These are phyloP conservation scores for Sugiyamaella sp. DNA, from an alignment of 1,139 yeast genomes.

Conservation along the genomic window DNA sequence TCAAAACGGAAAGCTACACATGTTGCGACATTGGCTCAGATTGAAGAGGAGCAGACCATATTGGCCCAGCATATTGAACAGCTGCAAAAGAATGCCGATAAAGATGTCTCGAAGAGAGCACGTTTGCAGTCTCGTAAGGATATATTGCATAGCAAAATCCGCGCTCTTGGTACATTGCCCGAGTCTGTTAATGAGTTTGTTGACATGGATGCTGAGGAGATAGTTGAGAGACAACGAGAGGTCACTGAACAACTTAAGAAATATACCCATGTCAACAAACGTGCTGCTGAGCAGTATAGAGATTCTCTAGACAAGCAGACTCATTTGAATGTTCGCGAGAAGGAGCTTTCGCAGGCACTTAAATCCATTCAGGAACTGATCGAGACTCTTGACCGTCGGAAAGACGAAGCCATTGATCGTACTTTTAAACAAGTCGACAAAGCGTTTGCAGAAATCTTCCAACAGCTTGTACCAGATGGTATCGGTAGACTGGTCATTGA, in stretches of 20 bases:
- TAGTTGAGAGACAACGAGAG: constrained; percentile 58
- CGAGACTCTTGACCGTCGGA: constrained; percentile 70
- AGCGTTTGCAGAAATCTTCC: constrained; percentile 75
- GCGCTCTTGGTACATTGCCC: constrained; percentile 85
- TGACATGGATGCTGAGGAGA: constrained; percentile 51
- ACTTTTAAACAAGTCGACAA: constrained; percentile 78
- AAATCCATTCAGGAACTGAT: constrained; percentile 75
- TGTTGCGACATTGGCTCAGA: constrained; percentile 45
- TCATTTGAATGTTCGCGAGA: constrained; percentile 54
- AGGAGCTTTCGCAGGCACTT: constrained; percentile 71
- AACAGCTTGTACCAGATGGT: constrained; percentile 81
- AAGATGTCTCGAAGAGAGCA: constrained; percentile 64
- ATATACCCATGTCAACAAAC: constrained; percentile 81
- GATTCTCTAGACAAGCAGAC: constrained; percentile 51
- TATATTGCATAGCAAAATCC: constrained; percentile 70
- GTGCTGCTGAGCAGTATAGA: constrained; percentile 85
- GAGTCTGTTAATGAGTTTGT: constrained; percentile 66
- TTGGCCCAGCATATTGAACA: constrained; percentile 61
- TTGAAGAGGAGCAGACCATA: constrained; percentile 60
- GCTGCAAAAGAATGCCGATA: constrained; percentile 68
- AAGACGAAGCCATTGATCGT: constrained; percentile 77
- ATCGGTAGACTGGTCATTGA: constrained; percentile 56
- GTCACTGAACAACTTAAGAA: constrained; percentile 62
- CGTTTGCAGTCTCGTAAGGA: constrained; percentile 64
- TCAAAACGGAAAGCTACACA: constrained; percentile 11